A percentile compares a stretch with the other conserved stretches of the same genome.
These are phyloP conservation scores for Sporothrix sp. DNA, from an alignment of 2,329 filamentous ascomycete genomes.

Conservation along the genomic window DNA sequence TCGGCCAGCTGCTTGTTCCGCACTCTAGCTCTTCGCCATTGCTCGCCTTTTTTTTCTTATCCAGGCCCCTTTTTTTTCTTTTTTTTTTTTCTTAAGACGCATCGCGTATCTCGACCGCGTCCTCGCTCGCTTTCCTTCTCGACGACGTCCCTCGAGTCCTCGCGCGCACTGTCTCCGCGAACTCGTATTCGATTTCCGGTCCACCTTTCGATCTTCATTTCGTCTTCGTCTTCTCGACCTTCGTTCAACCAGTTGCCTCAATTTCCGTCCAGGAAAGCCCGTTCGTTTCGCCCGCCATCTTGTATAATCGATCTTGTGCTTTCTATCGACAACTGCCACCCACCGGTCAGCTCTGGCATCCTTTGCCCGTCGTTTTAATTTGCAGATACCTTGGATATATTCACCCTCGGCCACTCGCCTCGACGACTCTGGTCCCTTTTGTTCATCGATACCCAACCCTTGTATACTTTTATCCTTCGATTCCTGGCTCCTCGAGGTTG, in stretches of 20 bases:
- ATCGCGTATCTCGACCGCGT: neutral
- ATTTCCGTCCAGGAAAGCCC: no score
- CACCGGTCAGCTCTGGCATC: neutral
- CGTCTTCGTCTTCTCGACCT: no score
- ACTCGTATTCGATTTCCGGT: no score
- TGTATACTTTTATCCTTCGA: slow-evolving; percentile 4
- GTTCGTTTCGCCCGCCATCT: no score
- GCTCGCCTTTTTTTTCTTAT: slow-evolving; percentile 24
- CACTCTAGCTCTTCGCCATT: slow-evolving; percentile 27
- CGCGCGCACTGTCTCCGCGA: neutral
- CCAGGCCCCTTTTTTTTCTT: slow-evolving; percentile 20
- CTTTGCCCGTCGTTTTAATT: no score
- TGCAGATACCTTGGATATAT: slow-evolving; percentile 5
- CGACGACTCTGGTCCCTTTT: slow-evolving; percentile 3
- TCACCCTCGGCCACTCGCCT: no score
- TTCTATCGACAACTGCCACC: neutral
- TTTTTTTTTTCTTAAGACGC: slow-evolving; percentile 26
- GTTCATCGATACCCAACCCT: slow-evolving; percentile 13
- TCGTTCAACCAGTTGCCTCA: no score
- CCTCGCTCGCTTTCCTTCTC: neutral
- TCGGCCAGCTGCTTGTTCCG: slow-evolving; percentile 12
- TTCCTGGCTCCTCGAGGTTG: slow-evolving; percentile 5
- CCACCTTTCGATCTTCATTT: no score
- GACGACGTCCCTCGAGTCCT: neutral
- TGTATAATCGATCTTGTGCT: neutral